A percentile compares a stretch with the other conserved stretches of the same genome.
phyloP scores from a whole-genome alignment of 495 filamentous ascomycete species.

The Penicillium verhagenii region DNA sequence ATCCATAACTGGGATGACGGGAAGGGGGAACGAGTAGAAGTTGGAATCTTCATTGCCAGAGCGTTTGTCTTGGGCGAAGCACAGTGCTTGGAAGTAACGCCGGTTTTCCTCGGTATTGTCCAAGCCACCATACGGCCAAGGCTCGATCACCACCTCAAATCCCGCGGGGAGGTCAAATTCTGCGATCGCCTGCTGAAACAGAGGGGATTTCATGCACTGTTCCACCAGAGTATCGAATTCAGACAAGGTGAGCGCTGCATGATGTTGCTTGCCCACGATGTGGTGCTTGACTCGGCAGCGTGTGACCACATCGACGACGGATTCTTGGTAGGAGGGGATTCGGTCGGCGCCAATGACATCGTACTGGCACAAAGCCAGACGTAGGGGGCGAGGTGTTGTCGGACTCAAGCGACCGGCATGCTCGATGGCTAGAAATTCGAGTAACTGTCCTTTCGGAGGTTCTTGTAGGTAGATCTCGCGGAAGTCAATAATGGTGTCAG shows the following conservation, averaged over 20 bases:
- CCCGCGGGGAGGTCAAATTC: constrained; percentile 63
- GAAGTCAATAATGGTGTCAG: constrained; percentile 48
- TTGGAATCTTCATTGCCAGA: constrained; percentile 53
- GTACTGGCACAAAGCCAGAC: constrained; percentile 63
- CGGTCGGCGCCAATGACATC: constrained; percentile 61
- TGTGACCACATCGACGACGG: constrained; percentile 57
- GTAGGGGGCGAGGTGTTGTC: constrained; percentile 49
- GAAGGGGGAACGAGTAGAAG: constrained; percentile 78
- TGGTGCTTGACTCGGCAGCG: constrained; percentile 49
- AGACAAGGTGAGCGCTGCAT: constrained; percentile 58
- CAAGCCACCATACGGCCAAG: constrained; percentile 67
- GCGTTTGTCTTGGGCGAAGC: constrained; percentile 45
- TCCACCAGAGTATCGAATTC: constrained; percentile 65
- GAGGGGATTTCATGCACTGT: constrained; percentile 55
- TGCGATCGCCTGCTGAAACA: constrained; percentile 60
- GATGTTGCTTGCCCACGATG: constrained; percentile 56
- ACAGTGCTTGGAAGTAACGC: constrained; percentile 53
- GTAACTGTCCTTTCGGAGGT: constrained; percentile 47
- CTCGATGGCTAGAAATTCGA: constrained; percentile 49
- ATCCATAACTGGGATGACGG: constrained; percentile 75
- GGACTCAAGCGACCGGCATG: constrained; percentile 48
- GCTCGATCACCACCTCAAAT: constrained; percentile 65
- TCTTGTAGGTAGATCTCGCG: constrained; percentile 54
- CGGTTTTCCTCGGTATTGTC: constrained; percentile 55
- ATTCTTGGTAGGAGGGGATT: constrained; percentile 59